A percentile compares a stretch with the other conserved stretches of the same genome.
phyloP scores from a whole-genome alignment of 495 filamentous ascomycete genomes.

The Aspergillus olivimuriae region DNA sequence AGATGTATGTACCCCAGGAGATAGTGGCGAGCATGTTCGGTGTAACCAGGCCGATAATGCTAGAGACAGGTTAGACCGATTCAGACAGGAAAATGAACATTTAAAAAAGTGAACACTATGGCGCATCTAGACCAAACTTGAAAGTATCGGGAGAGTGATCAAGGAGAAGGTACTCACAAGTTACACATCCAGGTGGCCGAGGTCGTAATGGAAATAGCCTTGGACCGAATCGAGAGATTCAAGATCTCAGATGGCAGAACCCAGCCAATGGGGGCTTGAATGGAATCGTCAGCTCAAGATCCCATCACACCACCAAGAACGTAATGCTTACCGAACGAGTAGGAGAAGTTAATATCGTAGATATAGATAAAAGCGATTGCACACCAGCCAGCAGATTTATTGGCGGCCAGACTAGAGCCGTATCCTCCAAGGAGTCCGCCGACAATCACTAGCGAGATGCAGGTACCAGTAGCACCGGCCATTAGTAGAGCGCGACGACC shows the following conservation, averaged over 20 bases:
- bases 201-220: conserved; percentile 33
- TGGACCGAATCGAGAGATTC: conserved; percentile 32
- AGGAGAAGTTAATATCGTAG: conserved; percentile 76
- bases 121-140: too few relatives aligned
- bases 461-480: conserved; percentile 42
- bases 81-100: too few relatives aligned
- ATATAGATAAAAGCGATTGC: conserved; percentile 78
- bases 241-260: conserved; percentile 38
- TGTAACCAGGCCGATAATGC: conserved; percentile 68
- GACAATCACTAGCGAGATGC: conserved; percentile 68
- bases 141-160: neutral
- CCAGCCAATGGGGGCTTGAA: conserved; percentile 35
- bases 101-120: too few relatives aligned
- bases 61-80: conserved; percentile 3
- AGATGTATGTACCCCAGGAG: conserved; percentile 71
- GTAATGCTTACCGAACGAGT: conserved; percentile 29
- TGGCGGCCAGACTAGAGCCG: conserved; percentile 48
- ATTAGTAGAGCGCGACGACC: conserved; percentile 55
- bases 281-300: conserved; percentile 4
- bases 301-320: neutral
- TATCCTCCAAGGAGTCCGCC: conserved; percentile 65
- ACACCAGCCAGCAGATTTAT: conserved; percentile 66
- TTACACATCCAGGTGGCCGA: conserved; percentile 40
- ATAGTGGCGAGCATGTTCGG: conserved; percentile 67
- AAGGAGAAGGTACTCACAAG: conserved; percentile 24